Evolutionary conservation across 257 asterid genomes (phyloP).

Genomic region (Lycium barbarum): DNA sequence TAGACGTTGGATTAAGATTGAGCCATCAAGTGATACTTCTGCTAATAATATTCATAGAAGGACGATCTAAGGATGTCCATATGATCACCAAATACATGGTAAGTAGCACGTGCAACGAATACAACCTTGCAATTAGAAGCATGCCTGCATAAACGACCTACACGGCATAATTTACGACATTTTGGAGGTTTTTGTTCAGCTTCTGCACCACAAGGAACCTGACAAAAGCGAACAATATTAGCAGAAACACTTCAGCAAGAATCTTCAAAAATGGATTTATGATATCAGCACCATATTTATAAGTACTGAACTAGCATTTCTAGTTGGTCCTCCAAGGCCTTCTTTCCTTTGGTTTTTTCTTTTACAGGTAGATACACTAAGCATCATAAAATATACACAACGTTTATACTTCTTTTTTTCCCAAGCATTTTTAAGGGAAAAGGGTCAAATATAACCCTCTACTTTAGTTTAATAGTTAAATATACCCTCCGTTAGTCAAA

Average conservation of each 20-base stretch:
- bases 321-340: neutral
- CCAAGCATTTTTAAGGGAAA: neutral
- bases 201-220: constrained; percentile 99
- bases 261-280: neutral
- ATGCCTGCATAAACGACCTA: constrained; percentile 79
- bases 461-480: no score
- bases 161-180: constrained; percentile 72
- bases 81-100: neutral
- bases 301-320: constrained; percentile 16
- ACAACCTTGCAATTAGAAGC: constrained; percentile 71
- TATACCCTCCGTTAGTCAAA: no score
- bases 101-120: constrained; percentile 1
- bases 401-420: neutral
- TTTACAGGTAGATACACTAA: neutral
- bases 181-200: constrained; percentile 84
- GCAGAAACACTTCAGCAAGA: neutral
- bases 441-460: no score
- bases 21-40: constrained; percentile 9
- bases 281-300: constrained; percentile 2
- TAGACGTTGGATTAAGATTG: neutral
- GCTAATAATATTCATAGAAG: neutral
- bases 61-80: neutral
- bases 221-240: constrained; percentile 34
- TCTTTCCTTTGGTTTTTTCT: neutral
- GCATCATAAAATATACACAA: constrained; percentile 7